Percentiles rank a stretch among this genome's conserved stretches.
Conservation (phyloP, 179 eudicot species). For the Vitellaria paradoxa region DNA sequence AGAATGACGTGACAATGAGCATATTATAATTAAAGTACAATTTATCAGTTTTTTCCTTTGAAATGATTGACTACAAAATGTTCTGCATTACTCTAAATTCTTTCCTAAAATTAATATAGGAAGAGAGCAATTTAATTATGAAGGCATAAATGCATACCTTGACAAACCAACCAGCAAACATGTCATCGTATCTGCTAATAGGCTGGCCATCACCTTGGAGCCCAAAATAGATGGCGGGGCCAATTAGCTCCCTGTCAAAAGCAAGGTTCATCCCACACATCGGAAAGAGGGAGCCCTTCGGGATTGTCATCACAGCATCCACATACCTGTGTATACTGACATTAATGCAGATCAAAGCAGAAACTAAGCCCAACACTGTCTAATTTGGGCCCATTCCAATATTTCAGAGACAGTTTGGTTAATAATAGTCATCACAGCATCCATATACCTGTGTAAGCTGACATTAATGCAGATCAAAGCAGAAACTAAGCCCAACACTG, state of each 20-base stretch:
- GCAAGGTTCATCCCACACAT: slow-evolving; percentile 38
- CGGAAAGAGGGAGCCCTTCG: slow-evolving; percentile 30
- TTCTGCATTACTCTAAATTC: no score
- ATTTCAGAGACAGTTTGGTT: no score
- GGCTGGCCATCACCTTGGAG: slow-evolving; percentile 40
- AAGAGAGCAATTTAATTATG: no score
- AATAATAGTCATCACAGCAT: slow-evolving; percentile 37
- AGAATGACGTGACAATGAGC: no score
- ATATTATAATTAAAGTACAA: no score
- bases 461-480: neutral
- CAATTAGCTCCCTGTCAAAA: slow-evolving; percentile 25
- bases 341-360: neutral
- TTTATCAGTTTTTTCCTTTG: no score
- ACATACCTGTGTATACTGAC: slow-evolving; percentile 24
- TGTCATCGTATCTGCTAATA: slow-evolving; percentile 28
- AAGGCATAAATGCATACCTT: slow-evolving; percentile 15
- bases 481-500: no score
- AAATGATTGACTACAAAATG: no score
- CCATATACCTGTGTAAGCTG: slow-evolving; percentile 27
- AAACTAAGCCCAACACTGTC: no score
- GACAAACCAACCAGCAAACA: slow-evolving; percentile 33
- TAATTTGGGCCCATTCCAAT: no score
- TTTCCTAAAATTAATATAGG: no score
- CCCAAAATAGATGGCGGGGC: slow-evolving; percentile 34
- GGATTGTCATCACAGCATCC: slow-evolving; percentile 36